Conservation (phyloP, 805 yeast species). For the Schizosaccharomyces cryophilus region DNA sequence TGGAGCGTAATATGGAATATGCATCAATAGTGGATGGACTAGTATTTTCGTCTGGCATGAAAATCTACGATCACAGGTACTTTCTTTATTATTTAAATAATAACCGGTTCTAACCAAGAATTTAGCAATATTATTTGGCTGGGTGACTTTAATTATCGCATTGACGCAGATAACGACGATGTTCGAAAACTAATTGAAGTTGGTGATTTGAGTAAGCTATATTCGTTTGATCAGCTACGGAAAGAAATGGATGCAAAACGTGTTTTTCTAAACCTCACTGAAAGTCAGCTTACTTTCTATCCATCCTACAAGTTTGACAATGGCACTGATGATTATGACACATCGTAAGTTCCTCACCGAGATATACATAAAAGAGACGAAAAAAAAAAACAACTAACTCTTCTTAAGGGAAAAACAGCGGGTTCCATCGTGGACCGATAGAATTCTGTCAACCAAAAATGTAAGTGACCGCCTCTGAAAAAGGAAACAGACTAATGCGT, state of each 20-base stretch:
- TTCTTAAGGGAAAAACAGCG: not conserved
- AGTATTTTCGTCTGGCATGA: not conserved
- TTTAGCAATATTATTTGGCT: not conserved
- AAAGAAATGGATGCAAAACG: not conserved
- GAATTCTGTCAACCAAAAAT: not conserved
- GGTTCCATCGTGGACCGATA: not conserved
- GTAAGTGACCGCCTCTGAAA: not conserved
- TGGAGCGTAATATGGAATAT: not conserved
- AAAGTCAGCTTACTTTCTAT: constrained; percentile 5
- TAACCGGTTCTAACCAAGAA: not conserved
- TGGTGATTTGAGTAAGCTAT: not conserved
- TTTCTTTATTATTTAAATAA: not conserved
- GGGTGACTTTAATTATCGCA: constrained; percentile 2
- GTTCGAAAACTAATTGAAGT: not conserved
- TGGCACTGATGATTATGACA: constrained; percentile 1
- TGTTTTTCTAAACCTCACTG: constrained; percentile 3
- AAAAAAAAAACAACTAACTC: not conserved
- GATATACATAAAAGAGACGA: no score
- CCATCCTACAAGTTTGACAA: constrained; percentile 7
- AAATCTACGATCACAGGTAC: not conserved
- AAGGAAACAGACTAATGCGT: not conserved
- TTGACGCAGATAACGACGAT: not conserved
- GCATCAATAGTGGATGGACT: not conserved
- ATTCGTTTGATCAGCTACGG: constrained; percentile 4
- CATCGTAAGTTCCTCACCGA: not conserved